Conservation (phyloP, 2,329 filamentous ascomycete genomes). For the Fusarium sp. region DNA sequence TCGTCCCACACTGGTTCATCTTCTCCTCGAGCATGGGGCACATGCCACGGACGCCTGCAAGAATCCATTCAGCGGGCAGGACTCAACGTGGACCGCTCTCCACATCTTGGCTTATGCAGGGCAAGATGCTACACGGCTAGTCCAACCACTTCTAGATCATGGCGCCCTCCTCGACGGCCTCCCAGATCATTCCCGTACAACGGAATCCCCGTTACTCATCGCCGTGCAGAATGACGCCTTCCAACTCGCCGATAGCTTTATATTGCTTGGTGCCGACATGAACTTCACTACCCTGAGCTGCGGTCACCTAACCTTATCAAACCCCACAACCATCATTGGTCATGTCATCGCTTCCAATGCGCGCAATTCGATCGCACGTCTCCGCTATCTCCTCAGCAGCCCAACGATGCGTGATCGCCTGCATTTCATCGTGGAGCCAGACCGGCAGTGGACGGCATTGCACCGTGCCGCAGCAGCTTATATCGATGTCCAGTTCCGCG, state of each 20-base stretch:
- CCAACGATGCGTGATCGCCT: background rate
- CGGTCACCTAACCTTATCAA: background rate
- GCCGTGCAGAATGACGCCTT: background rate
- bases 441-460: background rate
- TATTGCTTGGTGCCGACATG: background rate
- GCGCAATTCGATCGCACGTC: background rate
- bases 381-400: background rate
- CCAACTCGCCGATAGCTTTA: background rate
- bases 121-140: background rate
- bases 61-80: background rate
- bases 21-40: background rate
- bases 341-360: background rate
- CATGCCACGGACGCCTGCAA: background rate
- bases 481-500: background rate
- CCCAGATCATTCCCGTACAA: background rate
- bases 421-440: background rate
- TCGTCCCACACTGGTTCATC: background rate
- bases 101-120: background rate
- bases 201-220: background rate
- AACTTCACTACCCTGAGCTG: background rate
- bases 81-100: background rate
- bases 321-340: background rate
- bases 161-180: background rate
- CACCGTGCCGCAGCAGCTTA: background rate
- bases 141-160: background rate